Evolutionary conservation across 176 grass and related monocot genomes (phyloP).

Genomic region (Elaeis guineensis): DNA sequence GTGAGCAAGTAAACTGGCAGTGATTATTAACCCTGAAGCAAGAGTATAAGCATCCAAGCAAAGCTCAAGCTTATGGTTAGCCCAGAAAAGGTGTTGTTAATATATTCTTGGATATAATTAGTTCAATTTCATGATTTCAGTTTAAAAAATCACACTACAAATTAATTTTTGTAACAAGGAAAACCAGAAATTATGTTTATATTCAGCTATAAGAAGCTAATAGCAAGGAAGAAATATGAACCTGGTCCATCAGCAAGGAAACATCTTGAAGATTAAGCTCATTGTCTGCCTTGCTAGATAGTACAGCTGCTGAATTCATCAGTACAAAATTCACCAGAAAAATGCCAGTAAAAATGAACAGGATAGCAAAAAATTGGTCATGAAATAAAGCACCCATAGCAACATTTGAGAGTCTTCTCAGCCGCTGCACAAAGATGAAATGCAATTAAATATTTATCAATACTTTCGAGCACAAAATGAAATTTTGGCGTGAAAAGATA

Average conservation of each 20-base stretch:
- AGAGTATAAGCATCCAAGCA: too few relatives aligned
- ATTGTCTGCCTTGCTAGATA: conserved; percentile 57
- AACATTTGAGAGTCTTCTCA: conserved; percentile 40
- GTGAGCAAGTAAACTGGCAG: too few relatives aligned
- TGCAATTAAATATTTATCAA: background rate
- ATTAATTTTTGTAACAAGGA: too few relatives aligned
- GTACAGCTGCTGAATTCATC: conserved; percentile 80
- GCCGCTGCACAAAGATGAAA: conserved; percentile 54
- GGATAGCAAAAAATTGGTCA: conserved; percentile 85
- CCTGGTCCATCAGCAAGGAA: conserved; percentile 95
- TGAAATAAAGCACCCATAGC: conserved; percentile 70
- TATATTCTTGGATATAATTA: too few relatives aligned
- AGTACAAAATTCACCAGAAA: conserved; percentile 94
- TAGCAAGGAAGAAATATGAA: conserved; percentile 18
- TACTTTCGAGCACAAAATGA: too few relatives aligned
- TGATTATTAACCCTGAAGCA: too few relatives aligned
- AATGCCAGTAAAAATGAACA: conserved; percentile 89
- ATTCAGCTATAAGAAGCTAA: background rate
- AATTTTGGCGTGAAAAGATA: too few relatives aligned
- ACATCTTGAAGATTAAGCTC: conserved; percentile 77
- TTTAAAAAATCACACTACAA: too few relatives aligned
- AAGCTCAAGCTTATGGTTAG: too few relatives aligned
- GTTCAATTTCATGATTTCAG: too few relatives aligned
- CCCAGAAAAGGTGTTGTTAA: too few relatives aligned
- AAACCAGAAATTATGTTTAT: background rate